Conservation (phyloP, 495 filamentous ascomycete species). For the Melanomma pulvis-pyrius region DNA sequence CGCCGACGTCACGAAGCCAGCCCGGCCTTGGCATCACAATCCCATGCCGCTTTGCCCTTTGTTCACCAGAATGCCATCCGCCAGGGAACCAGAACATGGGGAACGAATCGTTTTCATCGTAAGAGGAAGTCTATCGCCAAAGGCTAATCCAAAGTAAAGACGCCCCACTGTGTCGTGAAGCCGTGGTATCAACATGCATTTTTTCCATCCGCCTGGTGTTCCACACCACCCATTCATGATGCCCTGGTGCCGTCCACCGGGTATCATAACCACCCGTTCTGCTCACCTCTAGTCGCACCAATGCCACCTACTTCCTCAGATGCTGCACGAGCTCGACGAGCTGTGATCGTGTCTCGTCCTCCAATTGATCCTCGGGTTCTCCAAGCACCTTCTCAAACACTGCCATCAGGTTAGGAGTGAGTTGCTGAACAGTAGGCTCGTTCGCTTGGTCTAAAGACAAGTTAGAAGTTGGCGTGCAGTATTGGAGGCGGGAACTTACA, state of each 20-base stretch:
- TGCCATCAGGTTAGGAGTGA: slow-evolving; percentile 77
- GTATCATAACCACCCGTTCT: slow-evolving; percentile 10
- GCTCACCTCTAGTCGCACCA: background rate
- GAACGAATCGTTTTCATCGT: background rate
- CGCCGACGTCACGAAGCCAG: too few relatives aligned
- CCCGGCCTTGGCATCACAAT: too few relatives aligned
- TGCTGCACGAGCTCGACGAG: slow-evolving; percentile 72
- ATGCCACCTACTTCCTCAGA: slow-evolving; percentile 51
- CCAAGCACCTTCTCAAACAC: slow-evolving; percentile 79
- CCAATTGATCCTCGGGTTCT: slow-evolving; percentile 80
- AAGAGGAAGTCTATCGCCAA: background rate
- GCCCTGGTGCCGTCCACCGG: background rate
- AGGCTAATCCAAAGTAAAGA: background rate
- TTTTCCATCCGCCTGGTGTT: background rate
- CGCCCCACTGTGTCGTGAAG: background rate
- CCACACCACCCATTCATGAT: background rate
- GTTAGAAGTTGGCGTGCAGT: slow-evolving; percentile 28
- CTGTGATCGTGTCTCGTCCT: slow-evolving; percentile 73
- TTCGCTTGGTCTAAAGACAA: slow-evolving; percentile 63
- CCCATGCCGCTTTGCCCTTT: too few relatives aligned
- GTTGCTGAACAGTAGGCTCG: slow-evolving; percentile 69
- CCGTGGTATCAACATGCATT: slow-evolving; percentile 13
- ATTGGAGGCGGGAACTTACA: slow-evolving; percentile 58
- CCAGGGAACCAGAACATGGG: background rate
- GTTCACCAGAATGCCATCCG: background rate